Base-by-base conservation (phyloP, 768 basidiomycete species). In the Lyophyllum shimeji region DNA sequence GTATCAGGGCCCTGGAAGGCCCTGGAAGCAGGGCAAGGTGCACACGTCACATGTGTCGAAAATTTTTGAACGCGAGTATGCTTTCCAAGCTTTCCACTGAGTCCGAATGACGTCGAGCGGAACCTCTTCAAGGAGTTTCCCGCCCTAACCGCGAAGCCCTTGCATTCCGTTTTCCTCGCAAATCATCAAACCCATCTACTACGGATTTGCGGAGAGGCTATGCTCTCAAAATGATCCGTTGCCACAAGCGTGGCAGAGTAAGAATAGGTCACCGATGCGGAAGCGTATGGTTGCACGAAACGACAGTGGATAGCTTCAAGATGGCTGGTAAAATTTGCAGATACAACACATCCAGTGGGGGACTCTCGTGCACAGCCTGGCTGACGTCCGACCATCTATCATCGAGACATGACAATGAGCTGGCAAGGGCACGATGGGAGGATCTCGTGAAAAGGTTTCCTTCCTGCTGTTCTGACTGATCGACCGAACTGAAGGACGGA, bases 81-180 rank as follows among this genome's bases (percentile, higher is more conserved):
- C 20, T 39, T 50, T 50, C 33, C 48, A 50, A 33, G 29, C 20
- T 39, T 37, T 50, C 18, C 48, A 50, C 27, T 53, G 52, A 53
- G 18, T 46, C 52, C 25, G 12, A 23, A 46, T 53, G 52, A 53
- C 52, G 52, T n/a, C n/a, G n/a, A n/a, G n/a, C n/a, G n/a, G n/a
- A n/a, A n/a, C n/a, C n/a, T n/a, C n/a, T n/a, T n/a, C n/a, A 53
- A 13, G 24, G 18, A 20, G 42, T 42, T 45, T 27, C 21, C 20
- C 27, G 46, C n/a, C 21, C 21, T 23, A 45, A 23, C 25, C 44
- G 44, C 44, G 21, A 23, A 45, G 39, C 39, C 27, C 21, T 27
- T 18, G 15, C 13, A 12, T 20, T 55, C 59, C 58, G 58, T 49
- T 37, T 37, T 56, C 54, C 31, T 60, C 58, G 58, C 52, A 18